Base-by-base conservation (phyloP, 2,329 filamentous ascomycete genomes). In the Neopestalotiopsis clavispora region DNA sequence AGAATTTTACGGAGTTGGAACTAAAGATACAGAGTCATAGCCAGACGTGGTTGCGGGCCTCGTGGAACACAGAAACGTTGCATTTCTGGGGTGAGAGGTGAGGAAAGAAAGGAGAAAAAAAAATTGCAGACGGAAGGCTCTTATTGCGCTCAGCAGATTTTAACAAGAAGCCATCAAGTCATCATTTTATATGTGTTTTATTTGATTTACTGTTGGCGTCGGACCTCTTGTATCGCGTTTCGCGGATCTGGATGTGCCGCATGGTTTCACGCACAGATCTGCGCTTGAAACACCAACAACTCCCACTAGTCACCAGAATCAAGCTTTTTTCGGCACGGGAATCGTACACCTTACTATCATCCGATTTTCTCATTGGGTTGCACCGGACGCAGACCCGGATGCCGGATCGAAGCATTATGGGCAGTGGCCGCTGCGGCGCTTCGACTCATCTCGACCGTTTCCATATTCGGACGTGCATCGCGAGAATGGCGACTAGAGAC, bases 211-310 rank as follows among this genome's bases (percentile, higher is more conserved):
- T 10, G 6, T 9, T 38, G 14, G 17, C 9, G 45, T 23, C n/a
- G n/a, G 17, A 52, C 17, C 17, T 7, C 45, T 52, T 20, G 45
- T 14, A n/a, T 20, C 45, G n/a, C 9, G 45, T 20, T 52, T 20
- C 45, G n/a, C 45, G 45, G 45, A 52, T 52, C 45, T 23, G 45
- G 45, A 52, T 52, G n/a, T 52, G 45, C 45, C 45, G 45, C 45
- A 59, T 30, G 34, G 59, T 61, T 61, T 61, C 59, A 40, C 59
- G 59, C 59, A 61, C 59, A 61, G 59, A 61, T 61, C 59, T 52
- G 59, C 59, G n/a, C 5, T n/a, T 61, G 59, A 61, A 61, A 61
- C 59, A 13, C 28, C 30, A 61, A 13, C 20, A 20, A 17, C 32
- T 34, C 12, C 59, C 59, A 40, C 59, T 61, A 61, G 32, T 4